A percentile compares a stretch with the other conserved stretches of the same genome.
phyloP scores from a whole-genome alignment of 139 green algal species.

The Micractinium conductrix region DNA sequence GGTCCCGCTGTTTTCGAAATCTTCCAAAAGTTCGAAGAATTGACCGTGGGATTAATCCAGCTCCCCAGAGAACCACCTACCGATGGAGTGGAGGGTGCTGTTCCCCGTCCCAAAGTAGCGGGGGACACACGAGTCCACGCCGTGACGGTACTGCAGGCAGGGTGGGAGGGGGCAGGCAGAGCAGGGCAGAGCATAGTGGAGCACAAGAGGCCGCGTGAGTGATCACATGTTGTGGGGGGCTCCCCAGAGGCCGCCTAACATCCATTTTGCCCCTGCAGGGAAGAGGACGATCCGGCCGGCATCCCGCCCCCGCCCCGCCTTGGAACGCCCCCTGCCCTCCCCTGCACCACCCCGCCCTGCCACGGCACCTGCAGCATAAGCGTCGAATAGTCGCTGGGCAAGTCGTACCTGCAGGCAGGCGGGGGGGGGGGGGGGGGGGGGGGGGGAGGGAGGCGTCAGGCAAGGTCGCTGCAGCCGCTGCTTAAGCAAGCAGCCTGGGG shows the following conservation, averaged over 20 bases:
- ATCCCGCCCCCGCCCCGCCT: too few species aligned
- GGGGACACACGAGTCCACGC: background rate
- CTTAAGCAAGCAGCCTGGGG: background rate
- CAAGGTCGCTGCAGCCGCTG: background rate
- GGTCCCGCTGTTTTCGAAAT: constrained; percentile 62
- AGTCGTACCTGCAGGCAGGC: background rate
- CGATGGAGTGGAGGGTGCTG: background rate
- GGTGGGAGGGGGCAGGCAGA: background rate
- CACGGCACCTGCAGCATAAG: constrained; percentile 2
- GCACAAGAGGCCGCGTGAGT: too few species aligned
- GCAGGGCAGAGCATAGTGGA: too few species aligned
- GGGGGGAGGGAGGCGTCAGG: background rate
- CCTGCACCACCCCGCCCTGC: too few species aligned
- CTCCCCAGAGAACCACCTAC: background rate
- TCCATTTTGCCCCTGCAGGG: background rate
- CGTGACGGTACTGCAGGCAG: constrained; percentile 4
- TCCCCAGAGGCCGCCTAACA: too few species aligned
- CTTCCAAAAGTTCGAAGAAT: constrained; percentile 66
- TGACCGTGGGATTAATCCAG: constrained; percentile 57
- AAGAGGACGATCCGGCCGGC: too few species aligned
- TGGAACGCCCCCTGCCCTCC: too few species aligned
- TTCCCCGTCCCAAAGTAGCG: background rate
- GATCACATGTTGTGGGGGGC: too few species aligned
- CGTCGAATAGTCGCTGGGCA: background rate
- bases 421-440: background rate